Percentiles rank a stretch among this genome's conserved stretches.
phyloP scores from a whole-genome alignment of 495 filamentous ascomycete genomes.

The Trypethelium eluteriae region DNA sequence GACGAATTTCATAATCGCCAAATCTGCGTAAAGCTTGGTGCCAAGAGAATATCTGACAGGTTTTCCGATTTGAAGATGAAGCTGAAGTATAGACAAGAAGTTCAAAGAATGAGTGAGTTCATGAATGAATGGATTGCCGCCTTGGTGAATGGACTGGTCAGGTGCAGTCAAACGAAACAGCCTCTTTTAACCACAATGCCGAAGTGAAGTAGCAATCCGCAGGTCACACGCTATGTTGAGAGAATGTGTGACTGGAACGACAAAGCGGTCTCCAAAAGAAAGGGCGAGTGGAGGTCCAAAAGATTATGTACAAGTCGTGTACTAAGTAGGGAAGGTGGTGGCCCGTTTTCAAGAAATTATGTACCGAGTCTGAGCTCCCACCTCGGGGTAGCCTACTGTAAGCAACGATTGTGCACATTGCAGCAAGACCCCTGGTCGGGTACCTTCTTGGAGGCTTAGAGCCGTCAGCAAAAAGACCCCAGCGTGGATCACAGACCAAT shows the following conservation, averaged over 20 bases:
- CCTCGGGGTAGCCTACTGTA: neutral
- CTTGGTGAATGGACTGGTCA: neutral
- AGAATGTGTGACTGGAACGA: neutral
- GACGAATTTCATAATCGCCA: neutral
- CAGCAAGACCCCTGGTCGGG: neutral
- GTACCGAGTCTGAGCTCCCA: neutral
- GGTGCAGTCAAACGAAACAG: neutral
- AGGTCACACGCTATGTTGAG: neutral
- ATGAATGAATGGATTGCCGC: neutral
- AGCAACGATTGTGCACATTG: constrained; percentile 1
- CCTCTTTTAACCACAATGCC: neutral
- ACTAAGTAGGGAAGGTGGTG: constrained; percentile 1
- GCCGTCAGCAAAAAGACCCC: neutral
- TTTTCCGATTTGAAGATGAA: neutral
- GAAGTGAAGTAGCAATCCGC: neutral
- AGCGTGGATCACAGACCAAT: neutral
- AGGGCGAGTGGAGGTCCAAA: neutral
- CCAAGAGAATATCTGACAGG: neutral
- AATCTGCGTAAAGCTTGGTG: neutral
- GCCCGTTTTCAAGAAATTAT: neutral
- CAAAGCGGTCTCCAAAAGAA: neutral
- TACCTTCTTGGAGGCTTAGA: neutral
- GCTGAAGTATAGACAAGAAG: neutral
- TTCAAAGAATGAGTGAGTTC: neutral
- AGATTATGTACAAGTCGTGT: neutral